These are phyloP conservation scores for Phytophthora sansomeana DNA, from an alignment of 352 stramenopile species.

Conservation along the genomic window DNA sequence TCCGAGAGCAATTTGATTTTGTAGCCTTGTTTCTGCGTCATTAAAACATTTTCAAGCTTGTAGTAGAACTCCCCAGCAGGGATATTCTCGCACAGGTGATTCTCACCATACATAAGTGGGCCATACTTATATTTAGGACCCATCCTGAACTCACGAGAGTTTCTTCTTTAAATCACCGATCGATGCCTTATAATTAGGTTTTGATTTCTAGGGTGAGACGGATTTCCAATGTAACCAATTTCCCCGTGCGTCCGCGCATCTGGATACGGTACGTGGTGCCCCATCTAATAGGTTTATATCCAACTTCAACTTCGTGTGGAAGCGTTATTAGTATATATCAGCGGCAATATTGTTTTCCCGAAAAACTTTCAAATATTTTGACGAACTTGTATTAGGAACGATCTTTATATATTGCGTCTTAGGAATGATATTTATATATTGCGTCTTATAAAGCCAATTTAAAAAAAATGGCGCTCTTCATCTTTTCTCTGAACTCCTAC, in stretches of 20 bases:
- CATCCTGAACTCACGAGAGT: background rate
- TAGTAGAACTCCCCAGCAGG: conserved; percentile 12
- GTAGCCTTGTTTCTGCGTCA: conserved; percentile 12
- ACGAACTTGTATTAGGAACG: no score
- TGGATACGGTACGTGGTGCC: conserved; percentile 10
- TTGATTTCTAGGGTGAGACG: background rate
- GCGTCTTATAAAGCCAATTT: no score
- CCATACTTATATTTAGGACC: background rate
- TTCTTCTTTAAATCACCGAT: conserved; percentile 1
- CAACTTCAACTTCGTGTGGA: no score
- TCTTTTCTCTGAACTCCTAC: no score
- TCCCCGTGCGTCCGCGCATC: background rate
- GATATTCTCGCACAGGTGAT: conserved; percentile 13
- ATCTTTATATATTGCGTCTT: no score
- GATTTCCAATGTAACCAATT: conserved; percentile 11
- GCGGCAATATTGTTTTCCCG: no score
- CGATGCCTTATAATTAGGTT: background rate
- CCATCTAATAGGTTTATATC: background rate
- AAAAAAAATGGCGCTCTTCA: no score
- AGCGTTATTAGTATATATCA: no score
- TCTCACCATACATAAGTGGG: background rate
- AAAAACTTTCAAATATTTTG: no score
- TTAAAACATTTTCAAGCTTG: conserved; percentile 10
- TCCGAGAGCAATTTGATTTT: conserved; percentile 29
- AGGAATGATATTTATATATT: no score